Conservation (phyloP, 441 rosid species). For the Bruguiera hainesii region DNA sequence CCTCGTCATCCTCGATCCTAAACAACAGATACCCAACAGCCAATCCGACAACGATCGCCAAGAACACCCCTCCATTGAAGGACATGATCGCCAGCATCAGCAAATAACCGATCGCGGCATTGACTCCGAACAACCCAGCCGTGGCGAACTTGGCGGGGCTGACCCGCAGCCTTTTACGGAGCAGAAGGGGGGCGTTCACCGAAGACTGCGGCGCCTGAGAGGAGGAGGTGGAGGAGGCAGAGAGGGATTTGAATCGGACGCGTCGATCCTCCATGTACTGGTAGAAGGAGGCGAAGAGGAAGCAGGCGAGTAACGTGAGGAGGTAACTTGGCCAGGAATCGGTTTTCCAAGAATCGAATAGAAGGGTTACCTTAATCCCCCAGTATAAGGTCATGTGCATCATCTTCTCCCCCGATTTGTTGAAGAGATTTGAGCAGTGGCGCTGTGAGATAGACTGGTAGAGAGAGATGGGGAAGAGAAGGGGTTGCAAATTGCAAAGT, state of each 20-base stretch:
- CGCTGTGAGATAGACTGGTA: background rate
- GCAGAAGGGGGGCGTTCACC: constrained; percentile 18
- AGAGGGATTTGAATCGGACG: constrained; percentile 27
- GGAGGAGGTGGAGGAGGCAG: background rate
- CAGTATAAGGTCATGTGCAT: constrained; percentile 85
- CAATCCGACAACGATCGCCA: constrained; percentile 48
- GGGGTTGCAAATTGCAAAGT: background rate
- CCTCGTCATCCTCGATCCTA: constrained; percentile 29
- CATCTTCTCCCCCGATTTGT: constrained; percentile 25
- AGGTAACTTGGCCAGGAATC: constrained; percentile 43
- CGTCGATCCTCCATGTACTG: constrained; percentile 56
- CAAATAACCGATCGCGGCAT: constrained; percentile 54
- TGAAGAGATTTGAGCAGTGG: background rate
- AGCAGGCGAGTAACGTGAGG: constrained; percentile 51
- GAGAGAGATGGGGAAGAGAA: background rate
- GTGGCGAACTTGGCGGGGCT: constrained; percentile 23
- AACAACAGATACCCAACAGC: constrained; percentile 42
- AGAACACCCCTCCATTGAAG: constrained; percentile 58
- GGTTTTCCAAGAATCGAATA: constrained; percentile 55
- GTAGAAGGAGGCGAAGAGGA: constrained; percentile 46
- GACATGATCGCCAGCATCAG: constrained; percentile 74
- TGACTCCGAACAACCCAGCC: constrained; percentile 44
- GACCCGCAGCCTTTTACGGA: constrained; percentile 8
- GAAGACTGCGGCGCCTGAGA: background rate
- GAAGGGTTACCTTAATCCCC: constrained; percentile 50